Base-by-base conservation (phyloP, 139 green algal species). In the Micractinium sp. region DNA sequence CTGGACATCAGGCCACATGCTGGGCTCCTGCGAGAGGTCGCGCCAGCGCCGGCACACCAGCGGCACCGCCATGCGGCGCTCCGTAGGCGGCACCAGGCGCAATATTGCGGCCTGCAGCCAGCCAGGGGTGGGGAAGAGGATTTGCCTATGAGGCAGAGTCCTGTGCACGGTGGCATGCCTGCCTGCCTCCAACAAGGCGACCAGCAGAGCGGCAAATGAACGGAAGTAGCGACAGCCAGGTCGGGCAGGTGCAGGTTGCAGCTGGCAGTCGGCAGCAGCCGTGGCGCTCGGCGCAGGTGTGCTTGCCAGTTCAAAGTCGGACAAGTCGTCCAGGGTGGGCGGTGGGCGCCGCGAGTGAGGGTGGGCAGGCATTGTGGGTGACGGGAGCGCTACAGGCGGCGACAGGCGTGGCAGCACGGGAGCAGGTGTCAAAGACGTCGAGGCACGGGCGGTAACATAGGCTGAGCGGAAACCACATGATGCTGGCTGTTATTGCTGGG, bases 1-100 rank as follows among this genome's bases (percentile, higher is more conserved):
- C 16, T 66, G 1, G 0, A 79, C 35, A 5, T 77, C 38, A 4
- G 38, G 16, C 82, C 82, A 87, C 35, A 56, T 56, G 47, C 47
- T 56, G 47, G 47, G 47, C 9, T 56, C 47, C 47, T 56, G 47
- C 47, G 47, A 69, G 25, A 87, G 0, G 27, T 29, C 36, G 19
- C 83, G 67, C 83, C 83, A 87, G 3, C 83, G 83, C 33, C 67
- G 31, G 67, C 83, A 87, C 35, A 76, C 61, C 47, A 66, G 60
- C 25, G 35, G 31, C 56, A 66, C 23, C 23, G 82, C 63, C n/a
- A n/a, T 60, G 23, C 13, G 53, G 1, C n/a, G 53, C 53, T 84
- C 22, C 36, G 53, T 53, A 16, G 5, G 14, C 1, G 61, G n/a
- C 23, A 63, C 36, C 16, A 38, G 4, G 20, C 23, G 12, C 18